phyloP scores from a whole-genome alignment of 306 rosid species.

The Trifolium pratense region DNA sequence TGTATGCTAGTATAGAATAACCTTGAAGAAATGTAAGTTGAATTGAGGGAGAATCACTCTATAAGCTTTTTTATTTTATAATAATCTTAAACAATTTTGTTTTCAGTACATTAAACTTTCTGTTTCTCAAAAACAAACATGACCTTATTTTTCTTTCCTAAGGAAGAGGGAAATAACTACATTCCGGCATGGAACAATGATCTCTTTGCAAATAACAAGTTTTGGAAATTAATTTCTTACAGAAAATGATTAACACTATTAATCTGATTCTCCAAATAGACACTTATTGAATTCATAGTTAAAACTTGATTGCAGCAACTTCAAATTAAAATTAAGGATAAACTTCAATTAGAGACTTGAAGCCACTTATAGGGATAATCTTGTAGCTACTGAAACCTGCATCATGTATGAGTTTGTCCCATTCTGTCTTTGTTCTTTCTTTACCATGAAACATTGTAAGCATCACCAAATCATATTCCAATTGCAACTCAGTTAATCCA shows the following conservation, averaged over 20 bases:
- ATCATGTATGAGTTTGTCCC: conserved; percentile 54
- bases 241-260: background rate
- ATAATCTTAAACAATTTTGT: background rate
- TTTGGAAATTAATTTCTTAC: background rate
- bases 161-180: background rate
- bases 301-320: background rate
- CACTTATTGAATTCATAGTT: conserved; percentile 6
- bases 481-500: conserved; percentile 43
- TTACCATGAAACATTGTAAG: conserved; percentile 44
- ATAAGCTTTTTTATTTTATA: background rate
- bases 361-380: conserved; percentile 46
- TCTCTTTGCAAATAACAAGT: background rate
- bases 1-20: too few species aligned
- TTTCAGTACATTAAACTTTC: background rate
- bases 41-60: too few species aligned
- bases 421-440: conserved; percentile 51
- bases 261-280: background rate
- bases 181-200: background rate
- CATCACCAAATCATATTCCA: conserved; percentile 57
- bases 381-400: conserved; percentile 62
- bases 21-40: too few species aligned
- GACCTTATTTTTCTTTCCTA: background rate
- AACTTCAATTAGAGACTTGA: conserved; percentile 63
- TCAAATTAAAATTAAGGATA: conserved; percentile 44
- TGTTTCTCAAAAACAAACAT: background rate